A percentile compares a stretch with the other conserved stretches of the same genome.
Evolutionary conservation across 2,329 filamentous ascomycete species (phyloP).

Genomic region (Trichoderma afroharzianum): DNA sequence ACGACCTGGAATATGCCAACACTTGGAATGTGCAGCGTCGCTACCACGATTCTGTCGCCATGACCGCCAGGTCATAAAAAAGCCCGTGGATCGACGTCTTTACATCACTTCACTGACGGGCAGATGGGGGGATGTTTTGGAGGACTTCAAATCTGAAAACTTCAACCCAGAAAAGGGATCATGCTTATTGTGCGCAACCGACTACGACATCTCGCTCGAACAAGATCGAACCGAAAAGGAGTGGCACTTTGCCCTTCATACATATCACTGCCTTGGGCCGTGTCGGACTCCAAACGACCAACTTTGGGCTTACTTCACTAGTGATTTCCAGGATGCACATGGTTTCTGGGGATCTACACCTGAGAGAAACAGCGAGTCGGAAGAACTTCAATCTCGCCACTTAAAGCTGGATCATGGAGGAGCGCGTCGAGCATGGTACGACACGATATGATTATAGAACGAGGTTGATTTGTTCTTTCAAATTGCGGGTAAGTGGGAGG

Average conservation of each 20-base stretch:
- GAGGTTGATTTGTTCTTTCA: no score
- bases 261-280: not conserved
- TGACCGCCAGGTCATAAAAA: not conserved
- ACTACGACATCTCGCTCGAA: not conserved
- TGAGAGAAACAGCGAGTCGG: not conserved
- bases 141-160: not conserved
- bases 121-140: not conserved
- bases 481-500: no score
- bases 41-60: not conserved
- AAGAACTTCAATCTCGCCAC: not conserved
- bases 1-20: not conserved
- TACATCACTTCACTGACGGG: not conserved
- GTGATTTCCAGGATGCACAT: not conserved
- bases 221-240: not conserved
- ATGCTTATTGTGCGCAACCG: not conserved
- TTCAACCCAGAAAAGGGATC: not conserved
- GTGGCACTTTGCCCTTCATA: not conserved
- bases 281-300: not conserved
- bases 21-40: not conserved
- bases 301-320: not conserved
- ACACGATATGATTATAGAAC: no score
- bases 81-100: not conserved
- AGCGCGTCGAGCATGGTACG: not conserved
- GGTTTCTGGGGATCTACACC: rapidly evolving
- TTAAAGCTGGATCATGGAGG: not conserved